phyloP scores from a whole-genome alignment of 192 early-diverging fungal genomes.

The Linnemannia schmuckeri region DNA sequence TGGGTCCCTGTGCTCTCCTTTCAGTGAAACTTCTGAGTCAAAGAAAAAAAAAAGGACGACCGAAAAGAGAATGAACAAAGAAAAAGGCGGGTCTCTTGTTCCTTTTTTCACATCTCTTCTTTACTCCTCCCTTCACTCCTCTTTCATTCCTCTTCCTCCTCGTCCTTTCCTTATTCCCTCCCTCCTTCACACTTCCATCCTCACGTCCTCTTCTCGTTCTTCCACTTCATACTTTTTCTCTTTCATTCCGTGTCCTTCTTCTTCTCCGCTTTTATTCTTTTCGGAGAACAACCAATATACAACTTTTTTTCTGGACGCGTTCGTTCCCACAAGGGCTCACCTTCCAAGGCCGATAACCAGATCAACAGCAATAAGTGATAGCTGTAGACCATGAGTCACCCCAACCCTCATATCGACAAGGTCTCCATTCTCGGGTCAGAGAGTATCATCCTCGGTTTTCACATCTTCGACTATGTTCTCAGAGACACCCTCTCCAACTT shows the following conservation, averaged over 20 bases:
- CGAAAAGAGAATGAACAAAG: too few species aligned
- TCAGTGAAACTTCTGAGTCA: slow-evolving; percentile 7
- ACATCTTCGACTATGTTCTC: slow-evolving; percentile 80
- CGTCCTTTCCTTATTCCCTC: neutral
- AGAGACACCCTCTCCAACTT: slow-evolving; percentile 79
- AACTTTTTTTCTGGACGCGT: neutral
- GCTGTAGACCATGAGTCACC: slow-evolving; percentile 41
- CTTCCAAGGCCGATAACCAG: neutral
- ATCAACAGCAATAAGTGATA: neutral
- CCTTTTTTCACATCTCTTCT: neutral
- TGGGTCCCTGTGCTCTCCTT: neutral
- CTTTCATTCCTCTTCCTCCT: neutral
- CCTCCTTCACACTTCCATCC: neutral
- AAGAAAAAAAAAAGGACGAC: neutral
- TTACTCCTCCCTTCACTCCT: neutral
- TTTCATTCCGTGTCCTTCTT: slow-evolving; percentile 4
- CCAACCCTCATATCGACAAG: slow-evolving; percentile 69
- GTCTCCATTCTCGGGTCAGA: slow-evolving; percentile 92
- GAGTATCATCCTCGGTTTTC: slow-evolving; percentile 89
- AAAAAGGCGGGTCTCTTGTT: neutral
- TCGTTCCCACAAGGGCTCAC: neutral
- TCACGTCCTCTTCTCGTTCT: neutral
- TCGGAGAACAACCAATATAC: neutral
- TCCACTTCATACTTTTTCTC: neutral
- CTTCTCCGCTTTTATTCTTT: neutral